Base-by-base conservation (phyloP, 2,329 filamentous ascomycete species). In the Claviceps sp. region DNA sequence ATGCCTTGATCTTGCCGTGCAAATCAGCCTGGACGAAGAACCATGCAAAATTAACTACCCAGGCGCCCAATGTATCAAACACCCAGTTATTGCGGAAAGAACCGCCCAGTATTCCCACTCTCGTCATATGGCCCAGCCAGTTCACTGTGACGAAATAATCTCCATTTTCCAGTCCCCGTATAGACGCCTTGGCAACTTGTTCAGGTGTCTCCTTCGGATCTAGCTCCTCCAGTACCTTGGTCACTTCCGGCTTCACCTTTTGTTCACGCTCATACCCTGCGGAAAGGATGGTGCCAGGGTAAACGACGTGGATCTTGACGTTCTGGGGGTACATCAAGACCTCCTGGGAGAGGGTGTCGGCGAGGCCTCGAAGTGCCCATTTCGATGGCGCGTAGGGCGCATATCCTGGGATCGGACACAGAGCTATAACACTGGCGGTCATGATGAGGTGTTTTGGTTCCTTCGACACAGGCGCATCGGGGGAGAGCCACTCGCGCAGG, bases 311-410 rank as follows among this genome's bases (percentile, higher is more conserved):
- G 20, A 96, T 75, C 59, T 85, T 81, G 51, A 97, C 83, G 44
- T 84, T 79, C 50, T 84, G 84, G 45, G 90, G 89, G 72, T 97
- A 98, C 50, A 96, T 72, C 60, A 88, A 74, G 44, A 94, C 72
- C 69, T 98, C 93, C 63, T 91, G 87, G 22, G 81, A 81, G 48
- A 98, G 73, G 0, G 83, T 84, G 64, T 98, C 93, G 51, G 86
- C 85, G 14, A 98, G 75, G 16, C 82, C 84, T 53, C 88, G 82
- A 58, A 98, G 74, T 1, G 93, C 93, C 51, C 84, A 83, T 70
- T 98, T 98, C 52, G 85, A 76, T 3, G 91, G 88, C 0, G 82
- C 78, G 67, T 98, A 98, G 0, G 88, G 78, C 0, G 75, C 77
- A 67, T 98, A 98, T 26, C 93, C 93, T 13, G 84, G 79, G 37